A percentile compares a stretch with the other conserved stretches of the same genome.
Evolutionary conservation across 106 monocot species (phyloP).

Genomic region (Acorus calamus): DNA sequence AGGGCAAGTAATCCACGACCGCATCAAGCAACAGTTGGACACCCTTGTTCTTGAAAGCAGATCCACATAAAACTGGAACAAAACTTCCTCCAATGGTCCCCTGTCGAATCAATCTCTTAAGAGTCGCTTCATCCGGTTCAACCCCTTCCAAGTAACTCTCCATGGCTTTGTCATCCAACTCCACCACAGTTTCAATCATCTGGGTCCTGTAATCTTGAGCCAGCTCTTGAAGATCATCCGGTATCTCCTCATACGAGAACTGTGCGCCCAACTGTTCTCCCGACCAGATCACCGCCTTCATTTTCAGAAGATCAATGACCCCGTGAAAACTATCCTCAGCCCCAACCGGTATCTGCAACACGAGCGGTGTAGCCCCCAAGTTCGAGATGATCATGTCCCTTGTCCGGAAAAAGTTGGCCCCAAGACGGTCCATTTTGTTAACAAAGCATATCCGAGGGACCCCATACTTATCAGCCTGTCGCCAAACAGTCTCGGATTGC

Average conservation of each 20-base stretch:
- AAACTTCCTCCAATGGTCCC: conserved; percentile 63
- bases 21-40: conserved; percentile 93
- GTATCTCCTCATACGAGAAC: conserved; percentile 68
- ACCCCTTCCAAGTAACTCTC: conserved; percentile 92
- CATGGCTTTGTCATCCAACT: conserved; percentile 81
- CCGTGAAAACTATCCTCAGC: conserved; percentile 87
- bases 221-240: conserved; percentile 67
- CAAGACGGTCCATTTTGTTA: conserved; percentile 96
- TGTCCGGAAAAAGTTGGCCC: conserved; percentile 90
- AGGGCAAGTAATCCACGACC: conserved; percentile 94
- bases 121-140: conserved; percentile 74
- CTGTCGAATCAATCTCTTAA: conserved; percentile 73
- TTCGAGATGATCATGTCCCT: conserved; percentile 94
- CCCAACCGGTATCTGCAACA: conserved; percentile 80
- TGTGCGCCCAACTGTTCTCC: conserved; percentile 94
- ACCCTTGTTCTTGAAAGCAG: conserved; percentile 99
- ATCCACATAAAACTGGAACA: conserved; percentile 94
- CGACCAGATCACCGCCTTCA: conserved; percentile 83
- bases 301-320: conserved; percentile 74
- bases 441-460: conserved; percentile 96
- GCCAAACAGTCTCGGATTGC: conserved; percentile 98
- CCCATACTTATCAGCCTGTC: conserved; percentile 95
- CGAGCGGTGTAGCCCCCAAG: conserved; percentile 85
- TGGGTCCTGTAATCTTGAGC: conserved; percentile 67
- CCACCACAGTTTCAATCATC: conserved; percentile 82